Percentiles rank a stretch among this genome's conserved stretches.
Evolutionary conservation across 371 early-diverging fungal genomes (phyloP).

Genomic region (Haplosporangium sp.): DNA sequence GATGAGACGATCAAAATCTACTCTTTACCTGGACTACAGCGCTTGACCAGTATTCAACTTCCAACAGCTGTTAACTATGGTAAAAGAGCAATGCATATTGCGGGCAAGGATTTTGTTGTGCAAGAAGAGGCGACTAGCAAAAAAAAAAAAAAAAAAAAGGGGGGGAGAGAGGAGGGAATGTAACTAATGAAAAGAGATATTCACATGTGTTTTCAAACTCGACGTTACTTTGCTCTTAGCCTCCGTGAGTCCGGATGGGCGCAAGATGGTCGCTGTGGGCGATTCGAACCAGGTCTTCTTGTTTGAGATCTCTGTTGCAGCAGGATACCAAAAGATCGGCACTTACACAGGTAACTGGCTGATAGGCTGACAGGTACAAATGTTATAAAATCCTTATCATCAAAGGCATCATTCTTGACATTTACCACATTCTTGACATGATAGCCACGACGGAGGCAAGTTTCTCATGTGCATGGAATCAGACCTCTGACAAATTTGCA

Average conservation of each 20-base stretch:
- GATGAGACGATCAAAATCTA: constrained; percentile 93
- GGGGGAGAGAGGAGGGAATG: too few species aligned
- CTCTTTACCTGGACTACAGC: constrained; percentile 76
- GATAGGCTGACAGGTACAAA: too few species aligned
- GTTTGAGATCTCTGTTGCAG: constrained; percentile 74
- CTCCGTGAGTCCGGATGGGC: constrained; percentile 86
- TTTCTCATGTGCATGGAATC: constrained; percentile 88
- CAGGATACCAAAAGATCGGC: constrained; percentile 71
- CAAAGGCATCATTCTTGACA: constrained; percentile 28
- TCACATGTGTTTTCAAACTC: too few species aligned
- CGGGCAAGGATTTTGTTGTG: too few species aligned
- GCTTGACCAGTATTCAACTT: constrained; percentile 76
- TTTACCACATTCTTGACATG: background rate
- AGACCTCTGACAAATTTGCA: constrained; percentile 78
- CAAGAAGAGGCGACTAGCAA: too few species aligned
- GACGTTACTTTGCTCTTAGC: constrained; percentile 50
- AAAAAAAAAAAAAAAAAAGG: too few species aligned
- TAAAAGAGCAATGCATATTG: constrained; percentile 25
- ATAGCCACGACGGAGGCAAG: constrained; percentile 64
- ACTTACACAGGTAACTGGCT: constrained; percentile 69
- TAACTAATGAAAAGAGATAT: too few species aligned
- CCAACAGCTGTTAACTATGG: constrained; percentile 88
- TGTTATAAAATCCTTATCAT: background rate
- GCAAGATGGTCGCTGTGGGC: constrained; percentile 86
- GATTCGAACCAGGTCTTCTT: constrained; percentile 87